phyloP scores from a whole-genome alignment of 805 yeast species.

The Candida ficus region DNA sequence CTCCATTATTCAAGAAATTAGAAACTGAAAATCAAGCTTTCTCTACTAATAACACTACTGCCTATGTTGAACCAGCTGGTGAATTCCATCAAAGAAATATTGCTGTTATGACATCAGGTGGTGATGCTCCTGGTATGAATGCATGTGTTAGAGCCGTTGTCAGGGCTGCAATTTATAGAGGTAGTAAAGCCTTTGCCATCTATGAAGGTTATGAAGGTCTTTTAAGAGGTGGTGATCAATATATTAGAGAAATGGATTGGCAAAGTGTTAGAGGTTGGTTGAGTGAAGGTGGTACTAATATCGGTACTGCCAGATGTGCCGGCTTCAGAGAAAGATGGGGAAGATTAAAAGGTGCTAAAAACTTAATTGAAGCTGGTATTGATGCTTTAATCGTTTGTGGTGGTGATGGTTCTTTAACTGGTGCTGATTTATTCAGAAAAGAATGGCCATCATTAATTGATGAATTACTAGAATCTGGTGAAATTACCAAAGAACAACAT shows the following conservation, averaged over 20 bases:
- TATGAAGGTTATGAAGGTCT: conserved; percentile 95
- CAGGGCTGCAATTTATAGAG: conserved; percentile 78
- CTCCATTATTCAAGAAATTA: conserved; percentile 26
- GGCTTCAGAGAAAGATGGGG: conserved; percentile 66
- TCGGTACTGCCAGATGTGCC: conserved; percentile 73
- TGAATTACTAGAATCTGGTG: conserved; percentile 44
- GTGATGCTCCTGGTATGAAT: conserved; percentile 98
- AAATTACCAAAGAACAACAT: conserved; percentile 42
- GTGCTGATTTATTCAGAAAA: conserved; percentile 69
- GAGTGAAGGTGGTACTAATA: conserved; percentile 68
- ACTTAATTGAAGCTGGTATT: conserved; percentile 65
- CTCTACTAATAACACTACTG: conserved; percentile 18
- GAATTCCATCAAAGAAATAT: conserved; percentile 37
- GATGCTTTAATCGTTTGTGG: conserved; percentile 79
- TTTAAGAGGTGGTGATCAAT: conserved; percentile 69
- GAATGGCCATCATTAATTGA: conserved; percentile 73
- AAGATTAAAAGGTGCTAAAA: conserved; percentile 55
- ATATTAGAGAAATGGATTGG: conserved; percentile 64
- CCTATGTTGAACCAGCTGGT: conserved; percentile 5
- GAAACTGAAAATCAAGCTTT: not conserved
- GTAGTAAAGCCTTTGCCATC: conserved; percentile 86
- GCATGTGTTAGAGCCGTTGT: conserved; percentile 94
- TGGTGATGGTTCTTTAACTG: conserved; percentile 80
- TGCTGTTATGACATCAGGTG: conserved; percentile 97
- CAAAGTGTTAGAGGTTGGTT: conserved; percentile 69